These are phyloP conservation scores for Talaromyces sp. DNA, from an alignment of 2,329 filamentous ascomycete species.

Conservation along the genomic window DNA sequence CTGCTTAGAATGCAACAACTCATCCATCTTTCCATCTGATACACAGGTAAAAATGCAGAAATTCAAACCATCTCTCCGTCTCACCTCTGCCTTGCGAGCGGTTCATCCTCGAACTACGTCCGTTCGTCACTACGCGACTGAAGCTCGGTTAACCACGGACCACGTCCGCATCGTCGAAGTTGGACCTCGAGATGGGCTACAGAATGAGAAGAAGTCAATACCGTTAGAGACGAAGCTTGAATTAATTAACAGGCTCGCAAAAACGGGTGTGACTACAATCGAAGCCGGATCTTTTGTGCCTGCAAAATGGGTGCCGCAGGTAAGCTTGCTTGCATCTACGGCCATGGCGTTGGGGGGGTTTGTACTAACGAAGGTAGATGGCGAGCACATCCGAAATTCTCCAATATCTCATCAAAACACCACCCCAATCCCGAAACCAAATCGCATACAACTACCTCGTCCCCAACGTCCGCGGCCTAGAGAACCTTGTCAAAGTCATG, in stretches of 20 bases:
- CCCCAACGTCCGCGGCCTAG: slow-evolving; percentile 62
- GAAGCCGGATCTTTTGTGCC: slow-evolving; percentile 56
- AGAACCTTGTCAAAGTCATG: slow-evolving; percentile 58
- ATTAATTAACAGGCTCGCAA: slow-evolving; percentile 48
- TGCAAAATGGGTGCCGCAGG: slow-evolving; percentile 56
- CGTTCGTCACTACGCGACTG: slow-evolving; percentile 37
- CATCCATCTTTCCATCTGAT: not conserved
- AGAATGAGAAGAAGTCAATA: slow-evolving; percentile 54
- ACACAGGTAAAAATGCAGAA: slow-evolving; percentile 26
- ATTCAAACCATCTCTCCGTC: slow-evolving; percentile 29
- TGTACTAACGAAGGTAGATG: slow-evolving; percentile 50
- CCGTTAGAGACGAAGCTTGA: slow-evolving; percentile 51
- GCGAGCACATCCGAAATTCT: slow-evolving; percentile 63
- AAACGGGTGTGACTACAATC: slow-evolving; percentile 51
- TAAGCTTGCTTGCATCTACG: slow-evolving; percentile 25
- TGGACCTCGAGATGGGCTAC: slow-evolving; percentile 54
- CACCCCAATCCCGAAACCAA: slow-evolving; percentile 50
- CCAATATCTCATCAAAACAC: slow-evolving; percentile 51
- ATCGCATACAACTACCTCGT: slow-evolving; percentile 67
- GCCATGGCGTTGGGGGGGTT: not conserved
- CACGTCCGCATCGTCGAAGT: slow-evolving; percentile 56
- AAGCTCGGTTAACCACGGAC: slow-evolving; percentile 45
- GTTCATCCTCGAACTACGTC: not conserved
- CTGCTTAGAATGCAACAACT: not conserved
- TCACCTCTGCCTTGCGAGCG: slow-evolving; percentile 20